phyloP scores from a whole-genome alignment of 768 basidiomycete species.

The Trichaptum fuscoviolaceum region DNA sequence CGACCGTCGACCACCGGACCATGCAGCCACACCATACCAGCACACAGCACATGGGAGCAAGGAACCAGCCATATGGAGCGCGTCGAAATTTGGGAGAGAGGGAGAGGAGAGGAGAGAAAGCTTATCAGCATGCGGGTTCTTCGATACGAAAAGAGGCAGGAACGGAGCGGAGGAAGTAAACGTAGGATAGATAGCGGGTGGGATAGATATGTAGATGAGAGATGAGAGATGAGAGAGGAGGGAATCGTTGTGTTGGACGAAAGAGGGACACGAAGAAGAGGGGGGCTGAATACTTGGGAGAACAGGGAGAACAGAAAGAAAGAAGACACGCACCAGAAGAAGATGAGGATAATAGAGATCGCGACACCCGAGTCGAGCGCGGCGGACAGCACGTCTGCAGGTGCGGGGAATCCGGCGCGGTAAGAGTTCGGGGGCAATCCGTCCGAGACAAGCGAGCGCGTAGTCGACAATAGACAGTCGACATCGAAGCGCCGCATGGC shows the following conservation, averaged over 20 bases:
- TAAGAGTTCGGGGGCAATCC: too few relatives aligned
- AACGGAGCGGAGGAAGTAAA: background rate
- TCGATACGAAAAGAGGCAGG: background rate
- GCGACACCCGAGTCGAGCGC: constrained; percentile 73
- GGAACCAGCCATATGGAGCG: background rate
- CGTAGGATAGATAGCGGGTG: constrained; percentile 16
- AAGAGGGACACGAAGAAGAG: too few relatives aligned
- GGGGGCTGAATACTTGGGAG: too few relatives aligned
- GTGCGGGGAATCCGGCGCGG: too few relatives aligned
- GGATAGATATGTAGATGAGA: constrained; percentile 19
- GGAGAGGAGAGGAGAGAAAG: background rate
- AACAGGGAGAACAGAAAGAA: background rate
- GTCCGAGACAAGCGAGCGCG: background rate
- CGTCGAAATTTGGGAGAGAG: background rate
- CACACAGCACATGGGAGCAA: background rate
- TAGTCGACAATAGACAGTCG: too few relatives aligned
- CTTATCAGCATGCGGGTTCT: background rate
- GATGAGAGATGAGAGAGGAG: background rate
- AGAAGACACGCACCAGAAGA: constrained; percentile 48
- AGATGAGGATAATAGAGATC: constrained; percentile 59
- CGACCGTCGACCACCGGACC: constrained; percentile 37
- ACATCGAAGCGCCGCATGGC: background rate
- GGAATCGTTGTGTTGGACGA: background rate
- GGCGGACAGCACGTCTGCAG: constrained; percentile 63
- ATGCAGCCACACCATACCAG: too few relatives aligned